Base-by-base conservation (phyloP, 2,329 filamentous ascomycete genomes). In the Diplodia sapinea region DNA sequence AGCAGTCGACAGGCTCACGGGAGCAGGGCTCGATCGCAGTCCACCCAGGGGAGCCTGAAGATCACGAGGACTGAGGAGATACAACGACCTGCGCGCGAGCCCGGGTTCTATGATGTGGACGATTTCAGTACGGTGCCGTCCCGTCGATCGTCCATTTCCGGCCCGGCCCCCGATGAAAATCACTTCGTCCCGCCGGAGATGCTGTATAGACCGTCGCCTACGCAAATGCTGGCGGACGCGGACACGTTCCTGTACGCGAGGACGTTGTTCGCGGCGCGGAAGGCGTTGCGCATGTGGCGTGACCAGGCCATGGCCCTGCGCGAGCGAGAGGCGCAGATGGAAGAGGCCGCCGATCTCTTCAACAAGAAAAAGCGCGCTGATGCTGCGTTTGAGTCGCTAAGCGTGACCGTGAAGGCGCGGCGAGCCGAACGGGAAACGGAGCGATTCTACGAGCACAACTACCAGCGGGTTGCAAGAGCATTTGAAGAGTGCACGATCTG, bases 401-500 rank as follows among this genome's bases (percentile, higher is more conserved):
- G 49, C 36, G 51, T 68, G 8, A 64, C 31, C 11, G 13, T 65
- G 8, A 51, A 59, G n/a, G 57, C 29, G 17, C 63, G 52, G 20
- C 43, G 49, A 20, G 55, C 57, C 40, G 47, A 66, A 23, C 56
- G 43, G 29, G 62, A 64, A 17, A 66, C 56, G 20, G 55, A 68
- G 29, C 51, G 50, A 7, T 88, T 87, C 71, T 88, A 84, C 71
- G 80, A 80, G 20, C 82, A 83, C 59, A 79, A 89, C 17, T 87
- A 89, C 74, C 81, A 79, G 62, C 85, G 88, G 55, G 90, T 90
- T 36, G 82, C 80, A 1, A 85, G 86, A 71, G 89, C 89, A 55
- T 86, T 90, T 68, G 84, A 91, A 73, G 79, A 91, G 12, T 90
- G 88, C 71, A 81, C 92, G 7, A 77, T 90, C 68, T 86, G 84